phyloP scores from a whole-genome alignment of 495 filamentous ascomycete genomes.

The Podospora comata region DNA sequence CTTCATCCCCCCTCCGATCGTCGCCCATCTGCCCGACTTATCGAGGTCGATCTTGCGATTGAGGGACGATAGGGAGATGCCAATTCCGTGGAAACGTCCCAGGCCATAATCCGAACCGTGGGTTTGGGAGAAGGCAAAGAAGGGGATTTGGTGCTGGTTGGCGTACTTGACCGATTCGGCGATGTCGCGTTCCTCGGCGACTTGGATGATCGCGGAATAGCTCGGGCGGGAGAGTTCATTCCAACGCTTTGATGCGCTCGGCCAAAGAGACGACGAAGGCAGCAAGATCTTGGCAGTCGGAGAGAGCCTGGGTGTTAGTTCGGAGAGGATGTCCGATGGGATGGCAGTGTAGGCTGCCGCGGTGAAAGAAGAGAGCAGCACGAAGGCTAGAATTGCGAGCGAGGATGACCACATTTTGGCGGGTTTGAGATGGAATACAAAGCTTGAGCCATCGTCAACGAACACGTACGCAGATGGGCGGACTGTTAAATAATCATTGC shows the following conservation, averaged over 20 bases:
- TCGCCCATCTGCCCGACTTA: conserved; percentile 43
- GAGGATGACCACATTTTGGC: neutral
- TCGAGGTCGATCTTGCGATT: conserved; percentile 38
- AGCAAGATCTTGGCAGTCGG: neutral
- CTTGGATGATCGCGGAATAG: conserved; percentile 41
- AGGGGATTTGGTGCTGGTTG: conserved; percentile 44
- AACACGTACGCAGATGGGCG: neutral
- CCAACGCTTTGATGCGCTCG: neutral
- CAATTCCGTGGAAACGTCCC: conserved; percentile 44
- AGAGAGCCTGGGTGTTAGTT: neutral
- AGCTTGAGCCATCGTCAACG: neutral
- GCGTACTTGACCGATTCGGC: conserved; percentile 46
- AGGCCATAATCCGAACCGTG: conserved; percentile 45
- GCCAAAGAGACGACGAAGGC: neutral
- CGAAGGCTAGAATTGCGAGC: neutral
- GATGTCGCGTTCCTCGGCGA: conserved; percentile 52
- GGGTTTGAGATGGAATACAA: neutral
- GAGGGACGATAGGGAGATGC: conserved; percentile 45
- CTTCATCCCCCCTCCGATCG: conserved; percentile 47
- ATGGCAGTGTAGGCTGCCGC: neutral
- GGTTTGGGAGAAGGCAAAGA: conserved; percentile 47
- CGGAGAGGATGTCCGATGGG: neutral
- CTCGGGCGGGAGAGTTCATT: neutral
- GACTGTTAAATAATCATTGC: neutral
- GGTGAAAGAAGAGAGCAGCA: neutral